These are phyloP conservation scores for Gossypium sturtianum DNA, from an alignment of 345 rosid species.

Conservation along the genomic window DNA sequence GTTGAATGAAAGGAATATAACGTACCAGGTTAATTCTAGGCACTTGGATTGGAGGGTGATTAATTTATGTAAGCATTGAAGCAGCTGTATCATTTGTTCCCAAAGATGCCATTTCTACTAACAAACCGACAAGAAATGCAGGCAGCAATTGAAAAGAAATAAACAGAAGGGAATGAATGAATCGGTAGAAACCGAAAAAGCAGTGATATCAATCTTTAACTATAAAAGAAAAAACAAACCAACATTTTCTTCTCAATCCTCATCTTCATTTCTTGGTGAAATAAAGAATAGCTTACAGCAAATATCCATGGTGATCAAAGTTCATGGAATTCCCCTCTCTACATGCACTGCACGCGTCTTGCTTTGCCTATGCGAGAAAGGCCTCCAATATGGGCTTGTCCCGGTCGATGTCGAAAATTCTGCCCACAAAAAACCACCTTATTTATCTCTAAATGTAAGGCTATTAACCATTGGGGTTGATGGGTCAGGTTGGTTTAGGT, in stretches of 20 bases:
- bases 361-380: slow-evolving; percentile 23
- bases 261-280: background rate
- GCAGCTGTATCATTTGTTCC: background rate
- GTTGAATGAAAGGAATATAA: no score
- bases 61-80: no score
- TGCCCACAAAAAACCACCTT: slow-evolving; percentile 25
- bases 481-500: background rate
- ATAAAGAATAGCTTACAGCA: background rate
- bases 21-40: no score
- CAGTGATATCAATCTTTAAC: background rate
- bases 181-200: background rate
- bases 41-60: no score
- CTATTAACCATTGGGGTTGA: no score
- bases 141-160: background rate
- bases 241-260: background rate
- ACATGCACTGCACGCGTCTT: slow-evolving; percentile 18
- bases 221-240: background rate
- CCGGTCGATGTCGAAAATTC: slow-evolving; percentile 8
- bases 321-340: slow-evolving; percentile 19
- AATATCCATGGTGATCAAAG: slow-evolving; percentile 22
- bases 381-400: slow-evolving; percentile 17
- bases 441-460: slow-evolving; percentile 29
- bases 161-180: background rate
- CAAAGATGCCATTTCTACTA: background rate
- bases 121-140: background rate